These are phyloP conservation scores for Pontederia crassipes DNA, from an alignment of 176 grass and related monocot genomes.

Conservation along the genomic window DNA sequence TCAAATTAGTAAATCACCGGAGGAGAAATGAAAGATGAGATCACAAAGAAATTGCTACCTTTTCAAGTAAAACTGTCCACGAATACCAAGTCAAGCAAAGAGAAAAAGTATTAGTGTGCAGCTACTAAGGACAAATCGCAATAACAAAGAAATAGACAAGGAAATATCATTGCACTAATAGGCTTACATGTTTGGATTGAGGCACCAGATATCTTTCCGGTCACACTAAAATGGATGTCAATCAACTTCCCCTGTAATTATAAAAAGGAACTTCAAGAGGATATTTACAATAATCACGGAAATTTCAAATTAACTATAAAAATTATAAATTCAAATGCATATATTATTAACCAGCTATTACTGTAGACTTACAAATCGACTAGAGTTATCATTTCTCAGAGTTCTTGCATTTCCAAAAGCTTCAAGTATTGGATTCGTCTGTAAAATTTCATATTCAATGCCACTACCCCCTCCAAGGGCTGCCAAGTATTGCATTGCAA, in stretches of 20 bases:
- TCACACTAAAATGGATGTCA: conserved; percentile 93
- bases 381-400: conserved; percentile 94
- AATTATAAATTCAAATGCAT: too few species aligned
- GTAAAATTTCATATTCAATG: conserved; percentile 97
- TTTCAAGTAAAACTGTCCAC: conserved; percentile 90
- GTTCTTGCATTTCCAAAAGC: conserved; percentile 99
- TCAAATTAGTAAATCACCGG: conserved; percentile 9
- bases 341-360: too few species aligned
- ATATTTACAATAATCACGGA: too few species aligned
- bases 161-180: conserved; percentile 12
- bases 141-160: conserved; percentile 10
- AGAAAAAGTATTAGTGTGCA: conserved; percentile 29
- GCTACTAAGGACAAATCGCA: conserved; percentile 20
- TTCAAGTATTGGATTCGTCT: conserved; percentile 96
- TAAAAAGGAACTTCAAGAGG: conserved; percentile 6
- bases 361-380: conserved; percentile 74
- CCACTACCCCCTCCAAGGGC: conserved; percentile 86
- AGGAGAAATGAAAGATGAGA: conserved; percentile 9
- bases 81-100: conserved; percentile 11
- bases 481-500: conserved; percentile 98
- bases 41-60: conserved; percentile 44
- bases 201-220: conserved; percentile 88
- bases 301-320: too few species aligned
- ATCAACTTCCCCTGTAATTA: conserved; percentile 82
- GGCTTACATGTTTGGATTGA: conserved; percentile 92